Evolutionary conservation across 129 eudicot species (phyloP).

Genomic region (Smallanthus sonchifolius): DNA sequence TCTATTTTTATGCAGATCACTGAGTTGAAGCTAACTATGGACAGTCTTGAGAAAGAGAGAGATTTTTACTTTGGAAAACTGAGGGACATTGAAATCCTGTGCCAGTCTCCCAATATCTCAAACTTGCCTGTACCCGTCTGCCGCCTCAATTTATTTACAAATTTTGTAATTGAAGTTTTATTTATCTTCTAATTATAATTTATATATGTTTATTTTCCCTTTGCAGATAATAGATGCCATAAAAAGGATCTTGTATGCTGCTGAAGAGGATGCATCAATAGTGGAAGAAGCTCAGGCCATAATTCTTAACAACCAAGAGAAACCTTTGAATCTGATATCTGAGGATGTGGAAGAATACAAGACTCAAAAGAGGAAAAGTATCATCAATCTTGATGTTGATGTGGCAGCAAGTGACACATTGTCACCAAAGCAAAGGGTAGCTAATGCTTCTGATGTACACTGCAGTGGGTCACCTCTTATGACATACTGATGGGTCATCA

Average conservation of each 20-base stretch:
- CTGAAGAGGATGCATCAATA: slow-evolving; percentile 74
- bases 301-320: slow-evolving; percentile 47
- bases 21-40: slow-evolving; percentile 79
- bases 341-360: slow-evolving; percentile 22
- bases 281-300: slow-evolving; percentile 79
- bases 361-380: slow-evolving; percentile 69
- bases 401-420: slow-evolving; percentile 58
- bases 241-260: slow-evolving; percentile 76
- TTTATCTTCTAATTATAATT: background rate
- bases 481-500: slow-evolving; percentile 45
- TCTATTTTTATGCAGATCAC: slow-evolving; percentile 57
- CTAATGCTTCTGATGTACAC: slow-evolving; percentile 90
- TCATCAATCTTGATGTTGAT: slow-evolving; percentile 65
- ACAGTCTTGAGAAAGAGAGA: slow-evolving; percentile 88
- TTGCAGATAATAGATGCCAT: slow-evolving; percentile 66
- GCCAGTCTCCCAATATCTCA: slow-evolving; percentile 77
- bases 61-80: slow-evolving; percentile 95
- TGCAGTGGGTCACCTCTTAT: slow-evolving; percentile 78
- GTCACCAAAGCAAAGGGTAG: slow-evolving; percentile 76
- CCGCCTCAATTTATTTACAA: background rate
- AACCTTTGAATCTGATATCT: slow-evolving; percentile 17
- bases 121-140: slow-evolving; percentile 48
- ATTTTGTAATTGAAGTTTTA: too few relatives aligned
- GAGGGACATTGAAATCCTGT: slow-evolving; percentile 84
- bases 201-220: background rate